These are phyloP conservation scores for Prunus campanulata DNA, from an alignment of 306 rosid genomes.

Conservation along the genomic window DNA sequence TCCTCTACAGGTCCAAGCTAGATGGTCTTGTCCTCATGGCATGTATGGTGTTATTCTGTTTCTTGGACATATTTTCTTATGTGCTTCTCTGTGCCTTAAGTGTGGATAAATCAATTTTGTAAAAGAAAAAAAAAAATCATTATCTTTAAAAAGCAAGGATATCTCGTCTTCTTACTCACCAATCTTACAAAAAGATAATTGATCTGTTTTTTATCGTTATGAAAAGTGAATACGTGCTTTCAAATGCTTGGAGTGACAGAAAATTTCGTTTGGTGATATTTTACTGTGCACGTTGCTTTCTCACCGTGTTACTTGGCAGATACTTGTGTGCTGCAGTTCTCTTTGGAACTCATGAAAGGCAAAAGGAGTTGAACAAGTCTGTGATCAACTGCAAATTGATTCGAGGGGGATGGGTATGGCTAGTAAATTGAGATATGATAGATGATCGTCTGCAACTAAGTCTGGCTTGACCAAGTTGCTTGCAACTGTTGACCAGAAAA, in stretches of 20 bases:
- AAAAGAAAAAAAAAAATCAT: too few species aligned
- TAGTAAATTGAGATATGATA: neutral
- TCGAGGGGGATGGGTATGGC: neutral
- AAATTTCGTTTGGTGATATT: too few species aligned
- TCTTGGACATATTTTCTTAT: neutral
- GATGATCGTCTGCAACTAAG: neutral
- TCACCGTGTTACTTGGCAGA: neutral
- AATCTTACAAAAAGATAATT: neutral
- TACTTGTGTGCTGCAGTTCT: neutral
- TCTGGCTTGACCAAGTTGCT: neutral
- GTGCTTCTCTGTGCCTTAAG: neutral
- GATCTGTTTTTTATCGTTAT: too few species aligned
- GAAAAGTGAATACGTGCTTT: neutral
- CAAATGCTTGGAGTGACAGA: too few species aligned
- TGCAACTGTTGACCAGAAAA: neutral
- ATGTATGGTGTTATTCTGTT: neutral
- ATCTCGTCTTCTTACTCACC: neutral
- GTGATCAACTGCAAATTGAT: neutral
- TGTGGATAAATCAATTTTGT: neutral
- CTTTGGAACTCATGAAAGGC: neutral
- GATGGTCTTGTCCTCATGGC: neutral
- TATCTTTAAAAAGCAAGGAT: neutral
- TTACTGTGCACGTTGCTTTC: too few species aligned
- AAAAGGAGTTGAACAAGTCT: neutral
- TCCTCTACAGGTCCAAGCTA: conserved; percentile 44